These are phyloP conservation scores for Austroboletus festivus DNA, from an alignment of 768 basidiomycete genomes.

Conservation along the genomic window DNA sequence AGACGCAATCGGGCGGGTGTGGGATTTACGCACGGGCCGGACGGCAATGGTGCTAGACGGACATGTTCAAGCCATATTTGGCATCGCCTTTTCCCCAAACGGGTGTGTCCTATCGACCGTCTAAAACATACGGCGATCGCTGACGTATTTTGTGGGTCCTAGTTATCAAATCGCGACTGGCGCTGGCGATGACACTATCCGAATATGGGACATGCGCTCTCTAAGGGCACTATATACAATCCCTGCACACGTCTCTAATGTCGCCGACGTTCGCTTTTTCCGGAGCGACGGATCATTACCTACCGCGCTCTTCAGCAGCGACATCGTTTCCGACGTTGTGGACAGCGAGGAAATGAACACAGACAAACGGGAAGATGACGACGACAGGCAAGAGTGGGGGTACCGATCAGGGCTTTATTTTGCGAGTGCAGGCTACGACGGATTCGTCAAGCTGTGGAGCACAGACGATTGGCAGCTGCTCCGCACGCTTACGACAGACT, in stretches of 20 bases:
- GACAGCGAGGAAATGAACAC: slow-evolving; percentile 35
- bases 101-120: slow-evolving; percentile 54
- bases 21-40: slow-evolving; percentile 93
- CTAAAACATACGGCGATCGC: neutral
- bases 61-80: slow-evolving; percentile 88
- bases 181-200: slow-evolving; percentile 94
- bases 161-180: slow-evolving; percentile 98
- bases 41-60: slow-evolving; percentile 99
- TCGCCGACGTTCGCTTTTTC: slow-evolving; percentile 96
- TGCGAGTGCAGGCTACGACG: slow-evolving; percentile 92
- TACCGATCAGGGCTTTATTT: slow-evolving; percentile 91
- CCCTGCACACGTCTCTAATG: slow-evolving; percentile 92
- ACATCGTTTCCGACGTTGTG: slow-evolving; percentile 50
- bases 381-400: slow-evolving; percentile 59
- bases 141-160: slow-evolving; percentile 16
- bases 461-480: slow-evolving; percentile 97
- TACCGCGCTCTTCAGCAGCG: slow-evolving; percentile 40
- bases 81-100: slow-evolving; percentile 92
- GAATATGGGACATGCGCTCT: slow-evolving; percentile 97
- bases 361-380: slow-evolving; percentile 29
- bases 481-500: slow-evolving; percentile 84
- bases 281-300: slow-evolving; percentile 51
- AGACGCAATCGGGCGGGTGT: slow-evolving; percentile 94
- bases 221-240: slow-evolving; percentile 93
- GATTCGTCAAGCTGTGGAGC: slow-evolving; percentile 93